Conservation (phyloP, 2,329 filamentous ascomycete genomes). For the Fusarium coicis region DNA sequence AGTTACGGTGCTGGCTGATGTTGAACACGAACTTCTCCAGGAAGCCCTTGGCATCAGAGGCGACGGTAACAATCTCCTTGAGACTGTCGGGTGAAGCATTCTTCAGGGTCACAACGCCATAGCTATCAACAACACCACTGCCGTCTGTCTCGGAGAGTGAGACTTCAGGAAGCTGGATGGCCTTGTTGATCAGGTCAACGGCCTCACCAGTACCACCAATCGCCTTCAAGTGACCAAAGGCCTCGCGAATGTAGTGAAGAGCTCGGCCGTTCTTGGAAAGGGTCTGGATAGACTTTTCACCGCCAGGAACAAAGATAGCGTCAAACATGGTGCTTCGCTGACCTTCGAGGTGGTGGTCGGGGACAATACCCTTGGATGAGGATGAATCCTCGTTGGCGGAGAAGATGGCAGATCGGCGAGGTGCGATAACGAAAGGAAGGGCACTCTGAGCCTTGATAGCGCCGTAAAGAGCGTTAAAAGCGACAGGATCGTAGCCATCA, state of each 20-base stretch:
- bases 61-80: conserved; percentile 70
- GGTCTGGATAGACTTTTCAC: conserved; percentile 69
- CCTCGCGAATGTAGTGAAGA: conserved; percentile 80
- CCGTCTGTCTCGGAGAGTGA: conserved; percentile 52
- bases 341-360: conserved; percentile 83
- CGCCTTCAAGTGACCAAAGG: conserved; percentile 83
- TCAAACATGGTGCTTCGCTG: conserved; percentile 86
- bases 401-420: conserved; percentile 73
- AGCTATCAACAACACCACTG: conserved; percentile 68
- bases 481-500: conserved; percentile 76
- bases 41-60: conserved; percentile 75
- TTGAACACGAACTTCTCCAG: conserved; percentile 75
- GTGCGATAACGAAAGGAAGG: conserved; percentile 77
- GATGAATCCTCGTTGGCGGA: conserved; percentile 67
- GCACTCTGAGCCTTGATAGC: conserved; percentile 71
- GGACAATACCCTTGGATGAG: conserved; percentile 64
- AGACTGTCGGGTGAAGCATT: conserved; percentile 65
- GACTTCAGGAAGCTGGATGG: conserved; percentile 57
- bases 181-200: conserved; percentile 67
- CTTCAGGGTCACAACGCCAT: conserved; percentile 79
- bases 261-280: conserved; percentile 77
- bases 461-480: conserved; percentile 73
- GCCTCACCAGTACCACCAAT: conserved; percentile 81
- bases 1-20: conserved; percentile 79
- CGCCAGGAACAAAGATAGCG: conserved; percentile 80